Evolutionary conservation across 371 early-diverging fungal genomes (phyloP), one percentile per base, ranked within the genome.

Genomic region (Gilbertella persicaria): DNA sequence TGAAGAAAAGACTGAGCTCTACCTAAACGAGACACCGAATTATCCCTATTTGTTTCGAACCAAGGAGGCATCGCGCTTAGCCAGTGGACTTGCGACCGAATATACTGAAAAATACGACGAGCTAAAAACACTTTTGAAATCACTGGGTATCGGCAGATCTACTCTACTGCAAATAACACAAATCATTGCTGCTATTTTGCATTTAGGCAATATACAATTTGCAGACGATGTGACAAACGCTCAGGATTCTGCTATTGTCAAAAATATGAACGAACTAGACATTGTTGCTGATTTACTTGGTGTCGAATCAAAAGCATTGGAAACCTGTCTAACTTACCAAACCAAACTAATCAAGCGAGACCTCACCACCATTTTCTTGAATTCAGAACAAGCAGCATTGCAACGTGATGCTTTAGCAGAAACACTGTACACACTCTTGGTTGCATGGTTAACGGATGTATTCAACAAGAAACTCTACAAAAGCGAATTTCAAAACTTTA

Each of bases 191-290:
- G 89, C 85, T 8, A 84, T 93, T 14, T 60, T 93, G 50, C 90
- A 91, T 37, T 55, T 93, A 12, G 90, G 90, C n/a, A 88, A 86
- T 28, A 45, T 86, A 3, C 75, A 88, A 50, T 93, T 93, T 62
- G 76, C 70, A 24, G 60, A 71, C 38, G 58, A 53, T 44, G 44
- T 52, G 1, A 49, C 57, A 19, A 56, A 53, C 33, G 29, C 29
- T 4, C 79, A 86, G 38, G 84, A 85, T 25, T 71, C 78, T 0
- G 85, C 84, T 0, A 51, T 53, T 5, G 67, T 85, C 21, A 80
- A 71, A 43, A 87, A 90, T 50, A 62, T 61, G 3, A 79, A 82
- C 4, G 72, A 71, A 24, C 64, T 92, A 7, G 88, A 85, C 2
- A 60, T 83, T n/a, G 83, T 79, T 16, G 89, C 96, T 10, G 79